phyloP scores from a whole-genome alignment of 2,329 filamentous ascomycete species.

The Fusarium newnesense region DNA sequence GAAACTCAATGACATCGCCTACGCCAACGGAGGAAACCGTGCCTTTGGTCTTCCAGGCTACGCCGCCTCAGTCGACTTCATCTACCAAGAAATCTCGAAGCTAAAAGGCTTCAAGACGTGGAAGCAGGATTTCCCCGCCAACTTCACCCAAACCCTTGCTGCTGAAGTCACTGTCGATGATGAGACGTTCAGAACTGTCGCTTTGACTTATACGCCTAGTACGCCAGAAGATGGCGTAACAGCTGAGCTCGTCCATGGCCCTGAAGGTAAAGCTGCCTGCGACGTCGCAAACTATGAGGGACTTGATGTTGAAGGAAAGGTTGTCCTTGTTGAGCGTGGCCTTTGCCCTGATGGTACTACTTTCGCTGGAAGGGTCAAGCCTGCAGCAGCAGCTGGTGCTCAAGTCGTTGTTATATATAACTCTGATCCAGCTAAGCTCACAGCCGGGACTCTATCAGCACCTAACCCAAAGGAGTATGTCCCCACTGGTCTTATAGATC shows the following conservation, averaged over 20 bases:
- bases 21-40: conserved; percentile 46
- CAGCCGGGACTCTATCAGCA: conserved; percentile 42
- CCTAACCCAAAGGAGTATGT: conserved; percentile 45
- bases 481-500: conserved; percentile 46
- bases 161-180: conserved; percentile 42
- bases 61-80: conserved; percentile 49
- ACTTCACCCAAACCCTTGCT: conserved; percentile 40
- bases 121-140: conserved; percentile 46
- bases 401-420: conserved; percentile 48
- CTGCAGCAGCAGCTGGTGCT: conserved; percentile 46
- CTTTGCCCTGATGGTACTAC: conserved; percentile 45
- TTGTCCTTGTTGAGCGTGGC: conserved; percentile 48
- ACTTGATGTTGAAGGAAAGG: conserved; percentile 44
- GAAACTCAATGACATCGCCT: conserved; percentile 46
- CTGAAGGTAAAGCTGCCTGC: conserved; percentile 43
- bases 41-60: conserved; percentile 48
- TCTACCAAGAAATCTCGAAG: conserved; percentile 43
- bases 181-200: conserved; percentile 42
- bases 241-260: conserved; percentile 40
- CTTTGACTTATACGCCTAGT: conserved; percentile 46
- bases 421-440: conserved; percentile 44
- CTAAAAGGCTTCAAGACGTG: conserved; percentile 43
- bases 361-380: conserved; percentile 46
- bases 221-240: conserved; percentile 46
- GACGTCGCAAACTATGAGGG: conserved; percentile 41